Percentiles rank a stretch among this genome's conserved stretches.
phyloP scores from a whole-genome alignment of 176 grass and related monocot species.

The Hsuehochloa calcarea region DNA sequence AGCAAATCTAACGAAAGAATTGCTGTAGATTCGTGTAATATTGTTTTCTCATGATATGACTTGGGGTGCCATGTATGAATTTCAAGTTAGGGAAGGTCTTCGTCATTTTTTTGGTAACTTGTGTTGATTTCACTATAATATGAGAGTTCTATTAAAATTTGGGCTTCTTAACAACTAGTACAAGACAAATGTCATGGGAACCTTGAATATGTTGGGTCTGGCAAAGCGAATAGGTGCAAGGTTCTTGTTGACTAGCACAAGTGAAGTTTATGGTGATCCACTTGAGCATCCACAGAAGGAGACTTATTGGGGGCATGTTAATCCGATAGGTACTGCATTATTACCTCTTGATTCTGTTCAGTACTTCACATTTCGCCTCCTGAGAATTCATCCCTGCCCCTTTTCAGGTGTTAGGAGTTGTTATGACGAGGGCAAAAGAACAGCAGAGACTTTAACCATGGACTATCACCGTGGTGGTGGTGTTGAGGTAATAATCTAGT shows the following conservation, averaged over 20 bases:
- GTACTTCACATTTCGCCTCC: not conserved
- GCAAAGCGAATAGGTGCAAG: slow-evolving; percentile 89
- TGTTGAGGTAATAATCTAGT: slow-evolving; percentile 55
- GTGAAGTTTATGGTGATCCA: slow-evolving; percentile 94
- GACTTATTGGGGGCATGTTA: slow-evolving; percentile 94
- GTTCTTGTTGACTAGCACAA: slow-evolving; percentile 88
- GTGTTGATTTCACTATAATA: not conserved
- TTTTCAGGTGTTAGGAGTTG: slow-evolving; percentile 78
- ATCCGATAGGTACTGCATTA: slow-evolving; percentile 70
- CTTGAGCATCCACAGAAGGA: slow-evolving; percentile 96
- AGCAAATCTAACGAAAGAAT: not conserved
- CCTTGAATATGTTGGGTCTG: slow-evolving; percentile 94
- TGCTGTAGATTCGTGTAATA: not conserved
- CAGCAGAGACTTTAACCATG: slow-evolving; percentile 84
- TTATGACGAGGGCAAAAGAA: slow-evolving; percentile 84
- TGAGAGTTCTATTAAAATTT: slow-evolving; percentile 10
- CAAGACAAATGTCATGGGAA: slow-evolving; percentile 99
- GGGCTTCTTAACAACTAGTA: slow-evolving; percentile 45
- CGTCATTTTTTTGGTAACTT: not conserved
- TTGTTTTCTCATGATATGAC: not conserved
- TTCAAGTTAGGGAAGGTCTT: not conserved
- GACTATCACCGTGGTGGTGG: slow-evolving; percentile 76
- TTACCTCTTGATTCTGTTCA: not conserved
- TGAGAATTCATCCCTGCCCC: not conserved
- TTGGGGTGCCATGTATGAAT: not conserved